Evolutionary conservation across 2,329 filamentous ascomycete genomes (phyloP).

Genomic region (Colletotrichum euphorbiae): DNA sequence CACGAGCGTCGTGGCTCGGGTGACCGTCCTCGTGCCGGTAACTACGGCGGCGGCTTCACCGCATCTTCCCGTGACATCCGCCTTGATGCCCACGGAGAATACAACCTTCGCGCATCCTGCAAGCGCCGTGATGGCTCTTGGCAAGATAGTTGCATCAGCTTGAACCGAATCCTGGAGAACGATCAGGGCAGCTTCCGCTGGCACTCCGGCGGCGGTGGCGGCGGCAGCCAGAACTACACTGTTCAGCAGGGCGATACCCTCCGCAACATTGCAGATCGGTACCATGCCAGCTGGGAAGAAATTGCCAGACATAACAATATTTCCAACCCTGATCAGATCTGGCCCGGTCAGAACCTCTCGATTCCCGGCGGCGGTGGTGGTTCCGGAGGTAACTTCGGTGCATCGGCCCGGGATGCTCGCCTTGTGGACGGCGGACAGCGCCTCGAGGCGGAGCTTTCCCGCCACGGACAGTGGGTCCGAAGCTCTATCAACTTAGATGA

Average conservation of each 20-base stretch:
- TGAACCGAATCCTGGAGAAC: conserved; percentile 51
- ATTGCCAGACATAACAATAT: conserved; percentile 54
- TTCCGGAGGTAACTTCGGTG: conserved; percentile 47
- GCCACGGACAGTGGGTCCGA: conserved; percentile 47
- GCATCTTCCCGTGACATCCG: conserved; percentile 50
- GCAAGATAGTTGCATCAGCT: conserved; percentile 50
- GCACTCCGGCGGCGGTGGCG: conserved; percentile 43
- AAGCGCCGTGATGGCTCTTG: conserved; percentile 48
- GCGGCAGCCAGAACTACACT: conserved; percentile 46
- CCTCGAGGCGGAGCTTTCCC: conserved; percentile 49
- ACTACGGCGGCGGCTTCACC: conserved; percentile 46
- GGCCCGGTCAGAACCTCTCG: conserved; percentile 54
- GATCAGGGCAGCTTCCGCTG: conserved; percentile 54
- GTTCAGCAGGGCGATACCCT: conserved; percentile 57
- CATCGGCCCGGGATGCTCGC: conserved; percentile 50
- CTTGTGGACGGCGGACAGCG: conserved; percentile 51
- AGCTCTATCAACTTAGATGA: conserved; percentile 50
- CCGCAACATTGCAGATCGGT: conserved; percentile 50
- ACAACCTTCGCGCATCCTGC: conserved; percentile 51
- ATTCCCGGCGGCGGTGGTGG: conserved; percentile 46
- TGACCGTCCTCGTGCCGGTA: conserved; percentile 44
- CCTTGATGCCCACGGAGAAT: conserved; percentile 50
- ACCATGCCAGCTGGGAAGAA: conserved; percentile 51
- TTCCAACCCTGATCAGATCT: conserved; percentile 55
- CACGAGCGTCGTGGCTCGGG: conserved; percentile 39